phyloP scores from a whole-genome alignment of 768 basidiomycete species.

The Terana coerulea region DNA sequence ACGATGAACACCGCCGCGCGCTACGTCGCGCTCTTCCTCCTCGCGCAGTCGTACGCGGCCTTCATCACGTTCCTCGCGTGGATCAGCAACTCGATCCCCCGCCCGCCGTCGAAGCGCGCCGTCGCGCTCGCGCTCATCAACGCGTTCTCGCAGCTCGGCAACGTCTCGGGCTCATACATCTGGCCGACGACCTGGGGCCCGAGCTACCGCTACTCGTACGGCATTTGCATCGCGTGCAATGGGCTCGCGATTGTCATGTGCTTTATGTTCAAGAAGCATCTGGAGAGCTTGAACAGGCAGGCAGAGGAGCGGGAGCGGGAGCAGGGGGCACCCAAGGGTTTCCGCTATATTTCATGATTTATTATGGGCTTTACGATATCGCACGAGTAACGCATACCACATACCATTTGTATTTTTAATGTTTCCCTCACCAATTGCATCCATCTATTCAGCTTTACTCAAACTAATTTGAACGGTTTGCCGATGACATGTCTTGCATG shows the following conservation, averaged over 20 bases:
- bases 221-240: constrained; percentile 63
- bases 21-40: constrained; percentile 72
- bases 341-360: constrained; percentile 49
- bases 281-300: constrained; percentile 26
- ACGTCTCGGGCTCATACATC: constrained; percentile 76
- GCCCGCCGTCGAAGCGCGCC: constrained; percentile 84
- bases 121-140: constrained; percentile 85
- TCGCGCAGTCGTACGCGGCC: constrained; percentile 71
- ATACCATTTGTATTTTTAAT: too few relatives aligned
- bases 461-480: too few relatives aligned
- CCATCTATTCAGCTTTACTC: too few relatives aligned
- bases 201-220: constrained; percentile 65
- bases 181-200: constrained; percentile 73
- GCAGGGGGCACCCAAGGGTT: constrained; percentile 32
- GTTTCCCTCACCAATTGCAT: too few relatives aligned
- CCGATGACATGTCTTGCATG: too few relatives aligned
- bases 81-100: constrained; percentile 60
- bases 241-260: constrained; percentile 38
- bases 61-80: constrained; percentile 62
- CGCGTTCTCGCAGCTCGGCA: constrained; percentile 77
- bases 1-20: constrained; percentile 61
- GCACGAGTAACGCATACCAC: too few relatives aligned
- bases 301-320: constrained; percentile 37
- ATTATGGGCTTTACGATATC: too few relatives aligned
- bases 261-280: constrained; percentile 29